Evolutionary conservation across 257 asterid genomes (phyloP).

Genomic region (Plantago ovata): DNA sequence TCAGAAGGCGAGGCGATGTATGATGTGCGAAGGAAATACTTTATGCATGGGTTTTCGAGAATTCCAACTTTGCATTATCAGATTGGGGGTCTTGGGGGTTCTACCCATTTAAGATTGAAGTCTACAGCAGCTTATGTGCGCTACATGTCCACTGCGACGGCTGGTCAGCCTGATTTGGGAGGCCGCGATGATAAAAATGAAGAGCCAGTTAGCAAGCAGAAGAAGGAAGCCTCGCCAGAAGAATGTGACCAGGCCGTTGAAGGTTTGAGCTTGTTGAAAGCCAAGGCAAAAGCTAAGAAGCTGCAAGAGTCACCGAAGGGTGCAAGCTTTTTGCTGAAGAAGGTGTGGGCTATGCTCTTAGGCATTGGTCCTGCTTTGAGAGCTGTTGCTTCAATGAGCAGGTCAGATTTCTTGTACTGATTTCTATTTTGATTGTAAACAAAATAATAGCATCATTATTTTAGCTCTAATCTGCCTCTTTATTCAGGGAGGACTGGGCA

Average conservation of each 20-base stretch:
- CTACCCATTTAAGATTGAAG: constrained; percentile 39
- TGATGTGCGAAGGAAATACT: constrained; percentile 24
- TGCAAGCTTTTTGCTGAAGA: constrained; percentile 51
- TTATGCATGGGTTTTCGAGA: constrained; percentile 25
- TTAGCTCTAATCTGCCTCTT: constrained; percentile 6
- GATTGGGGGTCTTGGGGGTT: constrained; percentile 34
- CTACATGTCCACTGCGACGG: constrained; percentile 60
- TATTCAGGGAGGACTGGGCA: constrained; percentile 80
- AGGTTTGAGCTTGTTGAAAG: constrained; percentile 84
- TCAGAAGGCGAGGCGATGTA: constrained; percentile 25
- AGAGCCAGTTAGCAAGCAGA: constrained; percentile 51
- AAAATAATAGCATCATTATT: neutral
- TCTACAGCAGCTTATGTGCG: constrained; percentile 44
- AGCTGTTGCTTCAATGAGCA: constrained; percentile 93
- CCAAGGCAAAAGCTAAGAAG: constrained; percentile 86
- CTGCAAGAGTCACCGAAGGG: constrained; percentile 72
- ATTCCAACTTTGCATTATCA: constrained; percentile 29
- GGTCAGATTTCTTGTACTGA: constrained; percentile 36
- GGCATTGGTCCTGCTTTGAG: constrained; percentile 97
- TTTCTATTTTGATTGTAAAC: constrained; percentile 15
- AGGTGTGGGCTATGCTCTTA: constrained; percentile 64
- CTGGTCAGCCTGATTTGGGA: constrained; percentile 53
- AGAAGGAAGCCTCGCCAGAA: constrained; percentile 95
- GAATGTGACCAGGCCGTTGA: constrained; percentile 98
- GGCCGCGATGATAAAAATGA: constrained; percentile 48